Percentiles rank a stretch among this genome's conserved stretches.
Evolutionary conservation across 306 rosid genomes (phyloP).

Genomic region (Acacia confusa): DNA sequence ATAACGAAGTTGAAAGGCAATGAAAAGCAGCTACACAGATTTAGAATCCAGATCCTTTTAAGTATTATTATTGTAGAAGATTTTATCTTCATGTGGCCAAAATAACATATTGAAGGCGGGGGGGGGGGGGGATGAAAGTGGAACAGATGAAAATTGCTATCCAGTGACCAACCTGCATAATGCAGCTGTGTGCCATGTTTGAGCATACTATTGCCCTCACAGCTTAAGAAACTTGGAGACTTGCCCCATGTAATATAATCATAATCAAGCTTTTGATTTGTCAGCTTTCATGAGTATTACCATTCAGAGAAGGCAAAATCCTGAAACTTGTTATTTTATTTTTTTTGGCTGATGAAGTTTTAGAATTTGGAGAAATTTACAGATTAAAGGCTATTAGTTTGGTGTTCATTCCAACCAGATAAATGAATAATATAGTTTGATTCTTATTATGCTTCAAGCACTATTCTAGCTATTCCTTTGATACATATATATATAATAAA

Average conservation of each 20-base stretch:
- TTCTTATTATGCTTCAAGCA: no score
- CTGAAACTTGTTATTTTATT: not conserved
- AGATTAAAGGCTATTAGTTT: not conserved
- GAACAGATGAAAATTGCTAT: constrained; percentile 26
- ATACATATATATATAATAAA: no score
- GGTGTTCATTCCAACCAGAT: not conserved
- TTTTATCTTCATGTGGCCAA: constrained; percentile 6
- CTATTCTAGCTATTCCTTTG: no score
- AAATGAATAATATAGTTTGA: not conserved
- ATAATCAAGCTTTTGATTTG: not conserved
- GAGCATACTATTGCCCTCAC: not conserved
- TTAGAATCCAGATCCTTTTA: constrained; percentile 4
- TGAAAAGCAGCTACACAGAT: constrained; percentile 9
- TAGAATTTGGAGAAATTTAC: not conserved
- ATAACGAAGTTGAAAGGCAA: constrained; percentile 12
- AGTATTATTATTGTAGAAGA: constrained; percentile 9
- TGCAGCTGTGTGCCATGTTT: constrained; percentile 15
- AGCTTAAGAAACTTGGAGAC: not conserved
- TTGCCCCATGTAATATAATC: constrained; percentile 17
- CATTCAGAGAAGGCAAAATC: not conserved
- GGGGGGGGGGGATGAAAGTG: not conserved
- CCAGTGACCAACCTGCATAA: not conserved
- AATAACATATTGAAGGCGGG: not conserved
- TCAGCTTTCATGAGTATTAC: not conserved
- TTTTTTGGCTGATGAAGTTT: not conserved